A percentile compares a stretch with the other conserved stretches of the same genome.
Evolutionary conservation across 495 filamentous ascomycete genomes (phyloP).

Genomic region (Cryomyces minteri): DNA sequence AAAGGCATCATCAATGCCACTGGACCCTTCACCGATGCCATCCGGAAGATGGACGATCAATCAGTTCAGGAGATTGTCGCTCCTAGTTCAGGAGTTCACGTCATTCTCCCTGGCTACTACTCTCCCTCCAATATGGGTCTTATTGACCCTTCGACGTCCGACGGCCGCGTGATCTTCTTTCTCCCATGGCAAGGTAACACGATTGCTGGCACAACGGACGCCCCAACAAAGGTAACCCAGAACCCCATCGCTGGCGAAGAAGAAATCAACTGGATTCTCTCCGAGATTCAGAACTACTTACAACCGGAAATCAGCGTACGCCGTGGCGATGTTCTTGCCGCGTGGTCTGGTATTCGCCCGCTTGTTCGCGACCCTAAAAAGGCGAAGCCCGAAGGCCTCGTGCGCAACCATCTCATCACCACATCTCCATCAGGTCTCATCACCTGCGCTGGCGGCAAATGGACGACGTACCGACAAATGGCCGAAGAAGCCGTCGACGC

Average conservation of each 20-base stretch:
- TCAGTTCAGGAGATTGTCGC: slow-evolving; percentile 71
- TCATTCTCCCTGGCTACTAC: slow-evolving; percentile 92
- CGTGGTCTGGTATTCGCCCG: slow-evolving; percentile 89
- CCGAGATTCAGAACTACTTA: slow-evolving; percentile 76
- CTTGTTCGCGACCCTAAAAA: slow-evolving; percentile 89
- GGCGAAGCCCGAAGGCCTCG: slow-evolving; percentile 82
- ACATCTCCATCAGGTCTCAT: slow-evolving; percentile 72
- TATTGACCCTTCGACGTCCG: slow-evolving; percentile 86
- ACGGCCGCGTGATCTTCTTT: slow-evolving; percentile 97
- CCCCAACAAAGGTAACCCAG: slow-evolving; percentile 58
- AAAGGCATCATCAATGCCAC: slow-evolving; percentile 92
- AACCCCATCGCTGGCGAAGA: slow-evolving; percentile 81
- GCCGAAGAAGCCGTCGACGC: slow-evolving; percentile 92
- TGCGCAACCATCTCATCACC: slow-evolving; percentile 87
- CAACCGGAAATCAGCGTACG: slow-evolving; percentile 87
- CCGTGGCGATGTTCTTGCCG: slow-evolving; percentile 83
- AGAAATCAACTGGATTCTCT: slow-evolving; percentile 93
- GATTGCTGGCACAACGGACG: slow-evolving; percentile 92
- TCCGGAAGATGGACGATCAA: slow-evolving; percentile 77
- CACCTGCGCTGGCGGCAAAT: slow-evolving; percentile 94
- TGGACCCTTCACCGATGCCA: slow-evolving; percentile 84
- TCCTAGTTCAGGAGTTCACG: slow-evolving; percentile 83
- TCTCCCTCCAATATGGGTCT: slow-evolving; percentile 90
- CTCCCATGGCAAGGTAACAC: slow-evolving; percentile 98
- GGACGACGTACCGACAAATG: slow-evolving; percentile 99